A percentile compares a stretch with the other conserved stretches of the same genome.
phyloP scores from a whole-genome alignment of 164 flowering plant species.

The Brasenia schreberi region DNA sequence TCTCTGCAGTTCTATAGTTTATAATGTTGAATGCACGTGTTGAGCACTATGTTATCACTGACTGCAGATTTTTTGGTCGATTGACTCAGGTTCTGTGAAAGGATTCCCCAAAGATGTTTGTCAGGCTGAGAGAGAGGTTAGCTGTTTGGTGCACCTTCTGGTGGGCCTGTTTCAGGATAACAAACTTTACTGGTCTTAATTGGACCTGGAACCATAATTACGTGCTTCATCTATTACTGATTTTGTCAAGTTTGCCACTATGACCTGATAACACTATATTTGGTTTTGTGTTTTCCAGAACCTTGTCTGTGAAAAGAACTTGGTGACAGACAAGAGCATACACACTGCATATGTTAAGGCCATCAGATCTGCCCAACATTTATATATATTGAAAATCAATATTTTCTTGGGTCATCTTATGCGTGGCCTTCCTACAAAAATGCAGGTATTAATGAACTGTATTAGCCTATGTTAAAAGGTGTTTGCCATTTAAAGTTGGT shows the following conservation, averaged over 20 bases:
- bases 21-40: background rate
- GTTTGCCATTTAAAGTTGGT: too few relatives aligned
- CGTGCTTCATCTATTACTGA: background rate
- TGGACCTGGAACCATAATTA: background rate
- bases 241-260: background rate
- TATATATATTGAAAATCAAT: slow-evolving; percentile 77
- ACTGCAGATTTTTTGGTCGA: slow-evolving; percentile 65
- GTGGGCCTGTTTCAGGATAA: background rate
- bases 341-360: slow-evolving; percentile 77
- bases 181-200: background rate
- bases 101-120: slow-evolving; percentile 36
- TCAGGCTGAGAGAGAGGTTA: slow-evolving; percentile 33
- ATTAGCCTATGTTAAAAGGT: too few relatives aligned
- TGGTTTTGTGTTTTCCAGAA: slow-evolving; percentile 30
- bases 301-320: slow-evolving; percentile 40
- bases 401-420: slow-evolving; percentile 78
- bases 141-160: background rate
- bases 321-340: slow-evolving; percentile 68
- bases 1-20: background rate
- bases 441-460: slow-evolving; percentile 39
- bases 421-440: slow-evolving; percentile 68
- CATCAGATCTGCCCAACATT: slow-evolving; percentile 74
- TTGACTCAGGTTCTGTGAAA: slow-evolving; percentile 74
- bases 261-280: too few relatives aligned
- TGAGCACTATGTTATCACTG: slow-evolving; percentile 2